phyloP scores from a whole-genome alignment of 768 basidiomycete species.

The Rhodosporidiobolus sp. region DNA sequence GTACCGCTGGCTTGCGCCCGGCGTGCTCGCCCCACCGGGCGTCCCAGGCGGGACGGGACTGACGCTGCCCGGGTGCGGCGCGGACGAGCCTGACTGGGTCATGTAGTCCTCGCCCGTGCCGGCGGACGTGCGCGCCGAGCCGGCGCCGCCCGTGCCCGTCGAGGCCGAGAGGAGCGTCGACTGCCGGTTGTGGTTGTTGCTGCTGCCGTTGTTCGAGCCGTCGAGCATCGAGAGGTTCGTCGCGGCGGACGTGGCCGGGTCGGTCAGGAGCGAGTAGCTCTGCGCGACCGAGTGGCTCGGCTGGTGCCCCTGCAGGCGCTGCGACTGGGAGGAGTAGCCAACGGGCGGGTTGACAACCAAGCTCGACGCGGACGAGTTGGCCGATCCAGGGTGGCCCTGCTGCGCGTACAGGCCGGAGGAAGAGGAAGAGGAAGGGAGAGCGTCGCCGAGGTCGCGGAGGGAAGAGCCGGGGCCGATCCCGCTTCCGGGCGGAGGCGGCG shows the following conservation, averaged over 20 bases:
- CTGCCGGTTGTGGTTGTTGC: background rate
- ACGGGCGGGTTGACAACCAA: background rate
- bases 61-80: background rate
- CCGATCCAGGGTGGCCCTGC: background rate
- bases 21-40: background rate
- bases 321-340: background rate
- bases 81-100: background rate
- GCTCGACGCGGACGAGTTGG: slow-evolving; percentile 7
- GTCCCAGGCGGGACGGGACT: background rate
- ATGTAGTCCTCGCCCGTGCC: slow-evolving; percentile 5
- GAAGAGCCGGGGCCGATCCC: slow-evolving; percentile 2
- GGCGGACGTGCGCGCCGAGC: background rate
- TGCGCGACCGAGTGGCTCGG: slow-evolving; percentile 14
- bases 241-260: slow-evolving; percentile 40
- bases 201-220: background rate
- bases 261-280: slow-evolving; percentile 33
- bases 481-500: background rate
- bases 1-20: background rate
- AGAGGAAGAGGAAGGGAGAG: slow-evolving; percentile 8
- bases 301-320: background rate
- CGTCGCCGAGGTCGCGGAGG: slow-evolving; percentile 9
- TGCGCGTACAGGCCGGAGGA: background rate
- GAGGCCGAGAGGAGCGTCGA: background rate
- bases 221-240: slow-evolving; percentile 22
- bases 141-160: background rate